phyloP scores from a whole-genome alignment of 2,329 filamentous ascomycete genomes.

The Fusarium tuaranense region DNA sequence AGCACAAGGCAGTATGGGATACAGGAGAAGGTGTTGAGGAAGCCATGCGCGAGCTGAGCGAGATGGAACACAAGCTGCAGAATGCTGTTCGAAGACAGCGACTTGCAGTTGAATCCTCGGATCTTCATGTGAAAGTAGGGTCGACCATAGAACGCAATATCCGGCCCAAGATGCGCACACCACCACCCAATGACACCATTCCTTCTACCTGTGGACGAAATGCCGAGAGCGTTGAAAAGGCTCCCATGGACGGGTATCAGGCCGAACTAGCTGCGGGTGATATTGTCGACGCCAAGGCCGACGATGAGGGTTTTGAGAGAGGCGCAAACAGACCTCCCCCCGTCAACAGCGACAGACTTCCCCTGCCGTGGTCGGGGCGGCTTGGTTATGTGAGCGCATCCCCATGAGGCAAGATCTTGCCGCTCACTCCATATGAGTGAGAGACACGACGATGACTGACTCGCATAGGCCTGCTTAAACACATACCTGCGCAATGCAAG shows the following conservation, averaged over 20 bases:
- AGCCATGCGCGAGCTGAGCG: conserved; percentile 58
- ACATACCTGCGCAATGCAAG: conserved; percentile 88
- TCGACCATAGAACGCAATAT: neutral
- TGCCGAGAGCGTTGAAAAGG: conserved; percentile 26
- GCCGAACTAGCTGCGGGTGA: conserved; percentile 39
- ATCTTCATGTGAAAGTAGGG: conserved; percentile 34
- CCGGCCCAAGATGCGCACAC: conserved; percentile 17
- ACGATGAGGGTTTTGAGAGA: conserved; percentile 47
- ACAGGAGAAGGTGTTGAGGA: conserved; percentile 48
- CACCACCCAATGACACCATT: neutral
- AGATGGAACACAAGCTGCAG: conserved; percentile 62
- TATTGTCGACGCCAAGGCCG: conserved; percentile 29
- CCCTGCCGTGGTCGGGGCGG: conserved; percentile 90
- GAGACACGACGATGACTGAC: conserved; percentile 7
- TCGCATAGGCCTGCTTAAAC: conserved; percentile 81
- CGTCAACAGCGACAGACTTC: conserved; percentile 85
- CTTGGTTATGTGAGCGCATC: conserved; percentile 80
- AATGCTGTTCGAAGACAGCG: conserved; percentile 59
- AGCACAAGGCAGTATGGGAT: conserved; percentile 18
- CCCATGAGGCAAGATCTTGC: conserved; percentile 11
- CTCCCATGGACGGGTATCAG: conserved; percentile 38
- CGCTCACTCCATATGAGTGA: conserved; percentile 13
- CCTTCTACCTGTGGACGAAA: conserved; percentile 13
- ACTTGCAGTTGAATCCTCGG: conserved; percentile 57
- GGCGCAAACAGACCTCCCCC: conserved; percentile 72